Evolutionary conservation across 768 basidiomycete species (phyloP), one percentile per base, ranked within the genome.

Genomic region (Pleurotus giganteus): DNA sequence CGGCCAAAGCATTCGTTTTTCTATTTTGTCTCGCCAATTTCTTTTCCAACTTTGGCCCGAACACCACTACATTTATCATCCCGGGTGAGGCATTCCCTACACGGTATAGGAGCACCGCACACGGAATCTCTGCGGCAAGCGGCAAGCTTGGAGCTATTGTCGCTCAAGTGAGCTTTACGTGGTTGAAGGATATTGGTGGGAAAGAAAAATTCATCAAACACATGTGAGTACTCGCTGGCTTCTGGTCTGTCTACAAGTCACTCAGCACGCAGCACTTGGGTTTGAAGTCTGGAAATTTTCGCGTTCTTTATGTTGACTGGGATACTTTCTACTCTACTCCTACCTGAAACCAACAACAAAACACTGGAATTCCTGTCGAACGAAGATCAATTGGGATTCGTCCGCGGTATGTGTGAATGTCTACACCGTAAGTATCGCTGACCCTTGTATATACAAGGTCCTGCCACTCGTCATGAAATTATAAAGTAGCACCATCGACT

Each of bases 11-110:
- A 2, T 92, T 94, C 66, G 84, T 91, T 46, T 86, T 88, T 73
- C 79, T 91, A 24, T 94, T 93, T 74, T 89, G 89, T 66, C 74
- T 94, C n/a, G 81, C 89, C 62, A 88, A 89, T 66, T 91, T 91
- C 74, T 91, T 92, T 86, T 87, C 90, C 74, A 93, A 93, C 71
- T 93, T 91, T 58, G 91, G 89, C 1, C 88, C 86, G 8, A 90
- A 91, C 61, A 80, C 80, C 0, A 92, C 89, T 0, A 91, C 90
- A 0, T 93, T 94, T 68, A 56, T 92, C 53, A 73, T 92, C 3
- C 90, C 91, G 0, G 89, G 88, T 59, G 92, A 94, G 66, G 80
- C 75, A 23, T 94, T 91, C 82, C 91, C 91, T 1, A 94, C 91
- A 1, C 88, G 92, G 44, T 92, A 93, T 68, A 84, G 92, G 58